A percentile compares a stretch with the other conserved stretches of the same genome.
Evolutionary conservation across 768 basidiomycete species (phyloP).

Genomic region (Hygrophoropsis aurantiaca): DNA sequence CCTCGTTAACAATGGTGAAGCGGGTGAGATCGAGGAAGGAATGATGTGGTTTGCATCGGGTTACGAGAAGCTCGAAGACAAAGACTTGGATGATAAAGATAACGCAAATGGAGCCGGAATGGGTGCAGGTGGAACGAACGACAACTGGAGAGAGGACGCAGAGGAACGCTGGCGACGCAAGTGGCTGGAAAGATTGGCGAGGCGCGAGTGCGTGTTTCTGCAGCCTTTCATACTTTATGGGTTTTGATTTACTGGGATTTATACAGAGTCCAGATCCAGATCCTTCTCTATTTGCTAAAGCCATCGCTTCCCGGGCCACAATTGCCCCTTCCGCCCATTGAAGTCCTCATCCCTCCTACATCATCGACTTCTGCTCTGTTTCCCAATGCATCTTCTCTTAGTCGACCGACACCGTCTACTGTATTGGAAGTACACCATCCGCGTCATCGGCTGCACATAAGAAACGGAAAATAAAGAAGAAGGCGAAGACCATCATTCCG

Average conservation of each 20-base stretch:
- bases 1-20: constrained; percentile 56
- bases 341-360: constrained; percentile 18
- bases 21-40: constrained; percentile 63
- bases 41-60: constrained; percentile 77
- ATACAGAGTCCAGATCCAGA: constrained; percentile 72
- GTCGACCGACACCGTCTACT: constrained; percentile 7
- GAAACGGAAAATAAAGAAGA: constrained; percentile 22
- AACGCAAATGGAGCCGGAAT: constrained; percentile 17
- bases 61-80: constrained; percentile 63
- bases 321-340: constrained; percentile 27
- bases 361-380: constrained; percentile 22
- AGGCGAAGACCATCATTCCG: constrained; percentile 19
- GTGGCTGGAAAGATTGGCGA: constrained; percentile 69
- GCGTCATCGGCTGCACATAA: not conserved
- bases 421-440: constrained; percentile 6
- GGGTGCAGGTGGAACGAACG: too few relatives aligned
- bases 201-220: constrained; percentile 62
- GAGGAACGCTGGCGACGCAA: constrained; percentile 52
- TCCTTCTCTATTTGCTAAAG: constrained; percentile 66
- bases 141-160: constrained; percentile 19
- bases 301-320: constrained; percentile 56
- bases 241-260: not conserved
- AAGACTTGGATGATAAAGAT: constrained; percentile 34
- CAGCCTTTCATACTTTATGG: not conserved
- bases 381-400: too few relatives aligned